phyloP scores from a whole-genome alignment of 2,329 filamentous ascomycete species.

The Fusarium hainanense region DNA sequence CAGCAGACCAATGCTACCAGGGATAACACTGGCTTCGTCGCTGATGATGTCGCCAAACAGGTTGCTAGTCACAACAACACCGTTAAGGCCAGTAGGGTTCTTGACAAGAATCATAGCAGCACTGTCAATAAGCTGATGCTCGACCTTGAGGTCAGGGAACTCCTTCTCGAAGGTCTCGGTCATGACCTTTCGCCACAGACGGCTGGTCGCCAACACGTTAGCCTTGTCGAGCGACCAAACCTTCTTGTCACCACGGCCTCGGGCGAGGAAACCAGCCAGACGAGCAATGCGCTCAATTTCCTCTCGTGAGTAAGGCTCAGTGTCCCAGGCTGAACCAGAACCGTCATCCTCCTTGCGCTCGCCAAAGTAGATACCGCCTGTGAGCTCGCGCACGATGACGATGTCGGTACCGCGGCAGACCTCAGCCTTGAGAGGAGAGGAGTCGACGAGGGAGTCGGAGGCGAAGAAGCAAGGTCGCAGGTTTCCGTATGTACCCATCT shows the following conservation, averaged over 20 bases:
- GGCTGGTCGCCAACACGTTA: slow-evolving; percentile 90
- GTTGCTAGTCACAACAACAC: slow-evolving; percentile 92
- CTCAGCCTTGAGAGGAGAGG: slow-evolving; percentile 86
- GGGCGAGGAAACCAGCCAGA: slow-evolving; percentile 82
- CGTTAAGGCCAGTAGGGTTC: slow-evolving; percentile 88
- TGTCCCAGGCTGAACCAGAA: slow-evolving; percentile 81
- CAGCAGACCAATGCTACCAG: slow-evolving; percentile 87
- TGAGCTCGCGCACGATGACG: slow-evolving; percentile 91
- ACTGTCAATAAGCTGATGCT: slow-evolving; percentile 92
- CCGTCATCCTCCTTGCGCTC: slow-evolving; percentile 79
- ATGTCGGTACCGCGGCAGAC: slow-evolving; percentile 91
- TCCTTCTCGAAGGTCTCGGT: slow-evolving; percentile 86
- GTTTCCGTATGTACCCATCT: slow-evolving; percentile 95
- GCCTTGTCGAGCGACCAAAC: slow-evolving; percentile 96
- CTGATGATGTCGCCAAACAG: slow-evolving; percentile 96
- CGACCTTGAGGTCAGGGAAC: slow-evolving; percentile 85
- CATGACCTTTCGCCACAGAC: slow-evolving; percentile 90
- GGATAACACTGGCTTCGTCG: slow-evolving; percentile 95
- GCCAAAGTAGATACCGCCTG: slow-evolving; percentile 95
- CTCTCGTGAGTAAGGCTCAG: slow-evolving; percentile 82
- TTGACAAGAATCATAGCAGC: slow-evolving; percentile 99
- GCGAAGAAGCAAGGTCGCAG: slow-evolving; percentile 96
- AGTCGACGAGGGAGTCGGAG: slow-evolving; percentile 83
- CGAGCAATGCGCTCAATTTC: slow-evolving; percentile 92
- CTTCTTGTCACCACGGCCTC: slow-evolving; percentile 73